Base-by-base conservation (phyloP, 352 stramenopile genomes). In the Plasmopara muralis region DNA sequence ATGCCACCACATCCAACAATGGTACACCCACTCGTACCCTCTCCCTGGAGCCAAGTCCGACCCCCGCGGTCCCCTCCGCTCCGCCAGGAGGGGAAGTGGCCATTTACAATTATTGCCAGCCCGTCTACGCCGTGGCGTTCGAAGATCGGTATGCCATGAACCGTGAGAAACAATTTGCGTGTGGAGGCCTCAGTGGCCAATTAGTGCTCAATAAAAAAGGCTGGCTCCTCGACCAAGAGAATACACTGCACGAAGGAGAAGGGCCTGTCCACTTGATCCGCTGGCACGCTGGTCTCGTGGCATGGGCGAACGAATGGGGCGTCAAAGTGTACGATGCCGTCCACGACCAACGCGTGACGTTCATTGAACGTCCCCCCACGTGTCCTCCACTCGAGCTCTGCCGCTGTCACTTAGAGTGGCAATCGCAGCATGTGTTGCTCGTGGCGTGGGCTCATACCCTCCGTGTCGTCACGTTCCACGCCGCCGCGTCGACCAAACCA, bases 91-190 rank as follows among this genome's bases (percentile, higher is more conserved):
- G 83, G 7, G 83, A 93, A 60, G 78, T 93, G 35, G 91, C 89
- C 61, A 91, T 93, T 48, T 93, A 91, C 65, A 93, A 93, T 56
- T 93, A 91, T 54, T 91, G 88, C 31, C 89, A 70, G 55, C 76
- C 83, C 18, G 66, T 93, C 15, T 93, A 93, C 66, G 76, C 70
- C 6, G 77, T 90, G 44, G 70, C 87, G 58, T 59, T 93, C 25
- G 80, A 93, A 55, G 76, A 89, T 51, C 59, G 63, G 35, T 93
- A 93, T 40, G 78, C 80, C 2, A 61, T 88, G 44, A 89, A 89
- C 58, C 73, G 83, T 13, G 83, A 93, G 51, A 81, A 84, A 43
- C 87, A 67, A 45, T 93, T 93, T 45, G 79, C 79, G 2, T 93
- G 83, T 51, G 83, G 83, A 7, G 83, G 83, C n/a, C 67, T 93